Evolutionary conservation across 192 early-diverging fungal genomes (phyloP), one percentile per base, ranked within the genome.

Genomic region (Coemansia umbellata): DNA sequence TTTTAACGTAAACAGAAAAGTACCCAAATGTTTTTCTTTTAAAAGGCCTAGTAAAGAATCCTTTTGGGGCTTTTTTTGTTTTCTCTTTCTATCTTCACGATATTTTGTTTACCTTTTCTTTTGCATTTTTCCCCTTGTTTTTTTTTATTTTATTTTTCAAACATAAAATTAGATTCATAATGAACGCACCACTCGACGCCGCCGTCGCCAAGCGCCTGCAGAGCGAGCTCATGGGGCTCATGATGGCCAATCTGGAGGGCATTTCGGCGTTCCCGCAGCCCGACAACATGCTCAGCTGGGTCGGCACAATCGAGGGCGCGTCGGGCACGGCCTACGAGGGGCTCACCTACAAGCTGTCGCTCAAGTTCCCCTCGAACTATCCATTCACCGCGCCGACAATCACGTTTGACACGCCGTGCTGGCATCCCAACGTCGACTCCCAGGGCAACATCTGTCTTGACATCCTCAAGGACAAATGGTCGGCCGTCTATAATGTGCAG

Each of bases 401-500:
- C 76, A 85, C 63, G 48, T 98, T 98, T 69, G 68, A 83, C 8
- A 86, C 82, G 37, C 87, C 93, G 11, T 91, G 95, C 70, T 95
- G 89, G 84, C 95, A 98, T 60, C 95, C 95, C 23, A 98, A 91
- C 63, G 91, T 96, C 1, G 92, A 97, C 63, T 80, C 84, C 15
- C 78, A 87, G 60, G 96, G 96, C 27, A 85, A 89, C 26, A 92
- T 98, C 11, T 98, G 96, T 64, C 88, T 98, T 52, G 91, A 90
- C 26, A 98, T 98, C 49, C 71, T 98, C 7, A 85, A 82, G 39
- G 96, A 98, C 44, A 82, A 93, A 50, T 98, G 96, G 96, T 81
- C 86, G 28, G 93, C 96, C 7, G 85, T 98, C 9, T 93, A 98
- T 70, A 98, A 92, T 9, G 94, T 98, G 31, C 92, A 97, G 76